phyloP scores from a whole-genome alignment of 225 moss, liverwort and hornwort species.

The Neckera pumila region DNA sequence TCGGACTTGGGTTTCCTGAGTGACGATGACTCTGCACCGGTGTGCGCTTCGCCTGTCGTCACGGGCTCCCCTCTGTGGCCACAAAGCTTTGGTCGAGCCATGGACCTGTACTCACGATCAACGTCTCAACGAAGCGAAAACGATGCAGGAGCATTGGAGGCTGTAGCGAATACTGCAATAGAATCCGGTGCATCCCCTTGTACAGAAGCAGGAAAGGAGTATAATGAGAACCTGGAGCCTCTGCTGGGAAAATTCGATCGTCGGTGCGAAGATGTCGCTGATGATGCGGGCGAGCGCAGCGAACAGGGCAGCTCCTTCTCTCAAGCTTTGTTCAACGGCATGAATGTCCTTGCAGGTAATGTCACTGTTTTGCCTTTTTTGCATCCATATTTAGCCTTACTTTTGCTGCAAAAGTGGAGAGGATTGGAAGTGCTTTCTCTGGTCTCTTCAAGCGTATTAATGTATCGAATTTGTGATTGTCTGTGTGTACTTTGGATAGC shows the following conservation, averaged over 20 bases:
- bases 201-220: not conserved
- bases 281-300: not conserved
- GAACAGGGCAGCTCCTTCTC: conserved; percentile 64
- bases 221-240: conserved; percentile 26
- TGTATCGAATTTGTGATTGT: not conserved
- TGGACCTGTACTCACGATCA: conserved; percentile 54
- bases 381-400: not conserved
- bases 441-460: not conserved
- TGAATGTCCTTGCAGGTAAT: conserved; percentile 87
- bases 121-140: conserved; percentile 16
- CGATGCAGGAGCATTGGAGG: not conserved
- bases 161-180: not conserved
- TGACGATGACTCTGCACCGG: not conserved
- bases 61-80: conserved; percentile 55
- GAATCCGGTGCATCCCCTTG: not conserved
- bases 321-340: conserved; percentile 77
- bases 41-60: conserved; percentile 17
- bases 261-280: not conserved
- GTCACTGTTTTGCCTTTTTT: not conserved
- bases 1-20: not conserved
- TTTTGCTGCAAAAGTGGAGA: not conserved
- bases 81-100: conserved; percentile 47
- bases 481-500: not conserved
- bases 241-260: conserved; percentile 10
- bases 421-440: not conserved